A percentile compares a stretch with the other conserved stretches of the same genome.
Conservation (phyloP, 306 rosid species). For the Medicago ruthenica region DNA sequence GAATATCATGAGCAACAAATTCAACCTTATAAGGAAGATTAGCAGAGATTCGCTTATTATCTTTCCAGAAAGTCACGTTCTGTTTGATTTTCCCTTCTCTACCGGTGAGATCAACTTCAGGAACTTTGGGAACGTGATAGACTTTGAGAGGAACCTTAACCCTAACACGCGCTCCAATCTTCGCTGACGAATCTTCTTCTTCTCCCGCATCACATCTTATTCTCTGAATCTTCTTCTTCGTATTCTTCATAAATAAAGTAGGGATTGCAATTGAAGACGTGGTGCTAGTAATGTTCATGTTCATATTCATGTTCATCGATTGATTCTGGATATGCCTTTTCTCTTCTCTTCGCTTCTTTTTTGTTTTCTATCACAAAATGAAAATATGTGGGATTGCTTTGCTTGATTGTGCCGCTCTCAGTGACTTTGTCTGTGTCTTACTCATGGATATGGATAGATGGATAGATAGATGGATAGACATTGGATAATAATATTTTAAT, state of each 20-base stretch:
- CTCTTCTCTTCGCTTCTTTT: neutral
- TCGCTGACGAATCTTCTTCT: neutral
- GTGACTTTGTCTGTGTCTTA: too few relatives aligned
- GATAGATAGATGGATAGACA: too few relatives aligned
- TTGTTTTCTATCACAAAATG: neutral
- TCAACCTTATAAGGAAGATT: conserved; percentile 85
- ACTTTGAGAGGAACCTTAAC: conserved; percentile 85
- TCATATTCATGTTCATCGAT: neutral
- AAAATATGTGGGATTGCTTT: neutral
- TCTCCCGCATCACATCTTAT: neutral
- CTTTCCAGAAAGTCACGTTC: conserved; percentile 83
- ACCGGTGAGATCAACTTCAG: conserved; percentile 74
- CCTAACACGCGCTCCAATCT: conserved; percentile 77
- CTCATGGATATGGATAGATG: too few relatives aligned
- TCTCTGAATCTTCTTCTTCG: neutral
- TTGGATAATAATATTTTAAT: too few relatives aligned
- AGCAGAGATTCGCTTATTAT: conserved; percentile 85
- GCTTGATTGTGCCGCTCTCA: neutral
- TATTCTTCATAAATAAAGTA: neutral
- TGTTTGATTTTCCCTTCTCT: conserved; percentile 87
- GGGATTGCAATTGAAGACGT: neutral
- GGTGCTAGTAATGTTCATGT: neutral
- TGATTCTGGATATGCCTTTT: neutral
- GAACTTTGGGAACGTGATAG: conserved; percentile 76
- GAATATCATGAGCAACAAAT: conserved; percentile 64